phyloP scores from a whole-genome alignment of 495 filamentous ascomycete genomes.

The Daldinia vernicosa region DNA sequence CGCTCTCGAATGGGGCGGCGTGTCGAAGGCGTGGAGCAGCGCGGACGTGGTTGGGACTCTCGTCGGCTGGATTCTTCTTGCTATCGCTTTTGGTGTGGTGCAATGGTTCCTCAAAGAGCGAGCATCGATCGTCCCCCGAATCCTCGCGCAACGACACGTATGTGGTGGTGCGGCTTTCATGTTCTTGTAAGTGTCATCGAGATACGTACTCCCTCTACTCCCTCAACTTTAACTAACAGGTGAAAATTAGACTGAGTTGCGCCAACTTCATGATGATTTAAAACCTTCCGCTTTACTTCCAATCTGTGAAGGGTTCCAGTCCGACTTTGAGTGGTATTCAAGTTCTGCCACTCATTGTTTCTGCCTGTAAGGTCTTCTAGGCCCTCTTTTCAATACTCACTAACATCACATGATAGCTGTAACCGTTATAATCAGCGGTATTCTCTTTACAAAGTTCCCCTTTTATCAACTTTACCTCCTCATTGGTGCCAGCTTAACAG shows the following conservation, averaged over 20 bases:
- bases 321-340: background rate
- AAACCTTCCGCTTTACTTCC: background rate
- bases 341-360: background rate
- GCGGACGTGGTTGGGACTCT: background rate
- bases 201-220: background rate
- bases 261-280: slow-evolving; percentile 3
- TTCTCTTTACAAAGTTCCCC: background rate
- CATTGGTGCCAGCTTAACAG: background rate
- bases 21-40: background rate
- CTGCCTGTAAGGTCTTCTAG: background rate
- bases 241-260: background rate
- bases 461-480: background rate
- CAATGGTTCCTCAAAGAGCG: background rate
- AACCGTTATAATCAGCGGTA: background rate
- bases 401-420: background rate
- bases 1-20: background rate
- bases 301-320: background rate
- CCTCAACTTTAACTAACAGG: background rate
- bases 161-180: background rate
- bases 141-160: background rate
- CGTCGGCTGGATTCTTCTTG: background rate
- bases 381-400: background rate
- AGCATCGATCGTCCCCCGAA: background rate
- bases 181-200: background rate
- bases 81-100: background rate